Evolutionary conservation across 805 yeast genomes (phyloP), one percentile per base, ranked within the genome.

Genomic region (Teunomyces gatunensis): DNA sequence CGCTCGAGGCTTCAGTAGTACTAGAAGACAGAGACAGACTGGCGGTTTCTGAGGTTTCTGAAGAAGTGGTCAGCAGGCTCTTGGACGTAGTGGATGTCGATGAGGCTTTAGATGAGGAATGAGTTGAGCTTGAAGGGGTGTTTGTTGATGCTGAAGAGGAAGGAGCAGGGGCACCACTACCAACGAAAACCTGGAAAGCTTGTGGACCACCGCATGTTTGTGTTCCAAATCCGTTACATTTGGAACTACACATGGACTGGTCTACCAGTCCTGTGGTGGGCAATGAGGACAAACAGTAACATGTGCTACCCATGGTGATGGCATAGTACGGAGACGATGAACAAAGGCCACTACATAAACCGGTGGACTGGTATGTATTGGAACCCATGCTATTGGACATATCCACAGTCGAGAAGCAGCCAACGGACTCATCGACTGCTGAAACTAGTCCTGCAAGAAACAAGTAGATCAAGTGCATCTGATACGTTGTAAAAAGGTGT

Each of bases 141-240:
- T 47, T 30, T 27, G 43, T 13, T 9, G 47, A 25, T 13, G 48
- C 25, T 28, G 47, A 34, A 34, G 41, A 25, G 37, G 45, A 23
- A 12, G 37, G 48, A 27, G 32, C 39, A 4, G 45, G 54, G 13
- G 44, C 42, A 28, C 67, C 71, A 2, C 44, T 23, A 20, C 71
- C 71, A 3, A 30, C 42, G 43, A 56, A 70, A 5, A 72, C 67
- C 15, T 61, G 48, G 57, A 59, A 74, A 2, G 65, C 64, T 30
- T 45, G 42, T 2, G 50, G 7, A 15, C 79, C 78, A 21, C 79
- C 79, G 52, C 79, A 74, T 17, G 43, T 61, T 17, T 53, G 61
- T 1, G 23, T 3, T 11, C 66, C 70, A 47, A 58, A 74, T 6
- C 77, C 78, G 39, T 52, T 37, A 56, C 79, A 74, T 1, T 18